phyloP scores from a whole-genome alignment of 768 basidiomycete genomes.

The Boletus rubescentipes region DNA sequence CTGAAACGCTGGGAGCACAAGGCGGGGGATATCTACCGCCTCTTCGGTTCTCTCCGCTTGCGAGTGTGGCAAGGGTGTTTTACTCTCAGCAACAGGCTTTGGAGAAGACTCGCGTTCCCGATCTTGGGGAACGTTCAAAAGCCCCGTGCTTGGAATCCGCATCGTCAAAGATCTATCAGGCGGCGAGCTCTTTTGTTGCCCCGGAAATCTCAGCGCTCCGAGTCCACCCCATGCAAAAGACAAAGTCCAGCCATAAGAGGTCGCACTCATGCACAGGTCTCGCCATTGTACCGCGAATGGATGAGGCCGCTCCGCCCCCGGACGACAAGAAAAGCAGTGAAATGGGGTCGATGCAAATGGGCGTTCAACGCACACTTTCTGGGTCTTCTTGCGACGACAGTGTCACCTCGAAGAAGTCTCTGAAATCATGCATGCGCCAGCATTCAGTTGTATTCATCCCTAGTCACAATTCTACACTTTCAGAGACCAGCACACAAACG shows the following conservation, averaged over 20 bases:
- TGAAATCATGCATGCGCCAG: conserved; percentile 14
- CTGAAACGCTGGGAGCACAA: not conserved
- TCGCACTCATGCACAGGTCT: conserved; percentile 13
- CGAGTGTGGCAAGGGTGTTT: conserved; percentile 6
- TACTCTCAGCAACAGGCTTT: not conserved
- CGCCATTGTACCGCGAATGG: conserved; percentile 5
- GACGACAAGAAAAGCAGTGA: not conserved
- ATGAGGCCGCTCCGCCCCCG: not conserved
- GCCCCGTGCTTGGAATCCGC: not conserved
- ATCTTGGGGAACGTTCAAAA: not conserved
- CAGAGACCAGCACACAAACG: conserved; percentile 1
- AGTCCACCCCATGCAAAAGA: conserved; percentile 1
- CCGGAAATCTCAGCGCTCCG: not conserved
- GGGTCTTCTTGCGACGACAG: not conserved
- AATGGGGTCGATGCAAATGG: not conserved
- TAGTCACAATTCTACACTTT: not conserved
- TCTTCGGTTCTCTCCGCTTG: conserved; percentile 22
- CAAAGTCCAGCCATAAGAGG: conserved; percentile 2
- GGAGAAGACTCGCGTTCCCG: not conserved
- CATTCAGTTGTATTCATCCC: not conserved
- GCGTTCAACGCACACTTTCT: not conserved
- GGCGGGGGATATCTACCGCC: conserved; percentile 12
- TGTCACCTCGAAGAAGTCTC: conserved; percentile 3
- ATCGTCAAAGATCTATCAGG: not conserved
- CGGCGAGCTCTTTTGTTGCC: not conserved